Percentiles rank a stretch among this genome's conserved stretches.
Evolutionary conservation across 192 early-diverging fungal species (phyloP).

Genomic region (Entomortierella beljakovae): DNA sequence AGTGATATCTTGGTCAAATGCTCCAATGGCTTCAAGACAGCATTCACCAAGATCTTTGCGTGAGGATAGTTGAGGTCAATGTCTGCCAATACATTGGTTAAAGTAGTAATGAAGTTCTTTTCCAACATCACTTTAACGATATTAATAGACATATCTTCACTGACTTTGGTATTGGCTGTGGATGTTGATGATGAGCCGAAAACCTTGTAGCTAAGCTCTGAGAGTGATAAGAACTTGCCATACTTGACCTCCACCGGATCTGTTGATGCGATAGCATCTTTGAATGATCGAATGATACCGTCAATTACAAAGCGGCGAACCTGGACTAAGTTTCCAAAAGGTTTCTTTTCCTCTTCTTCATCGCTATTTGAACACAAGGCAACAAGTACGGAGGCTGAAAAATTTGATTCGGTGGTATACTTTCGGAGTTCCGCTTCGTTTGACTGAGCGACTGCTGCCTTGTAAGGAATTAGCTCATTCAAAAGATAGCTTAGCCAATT

Average conservation of each 20-base stretch:
- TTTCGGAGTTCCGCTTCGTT: constrained; percentile 63
- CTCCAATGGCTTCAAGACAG: constrained; percentile 91
- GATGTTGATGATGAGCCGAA: constrained; percentile 63
- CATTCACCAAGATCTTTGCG: constrained; percentile 76
- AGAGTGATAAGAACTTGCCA: constrained; percentile 73
- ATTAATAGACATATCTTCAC: constrained; percentile 69
- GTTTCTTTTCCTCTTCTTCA: constrained; percentile 61
- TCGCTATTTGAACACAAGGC: constrained; percentile 63
- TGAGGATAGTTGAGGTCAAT: constrained; percentile 94
- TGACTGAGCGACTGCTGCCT: constrained; percentile 52
- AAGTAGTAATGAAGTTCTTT: constrained; percentile 81
- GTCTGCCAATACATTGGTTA: constrained; percentile 85
- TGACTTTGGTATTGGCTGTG: constrained; percentile 18
- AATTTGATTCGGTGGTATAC: constrained; percentile 72
- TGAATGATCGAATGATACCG: constrained; percentile 68
- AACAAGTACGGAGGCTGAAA: constrained; percentile 74
- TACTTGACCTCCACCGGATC: constrained; percentile 69
- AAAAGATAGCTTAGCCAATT: constrained; percentile 71
- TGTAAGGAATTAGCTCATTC: constrained; percentile 75
- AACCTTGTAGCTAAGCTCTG: constrained; percentile 76
- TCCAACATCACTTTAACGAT: constrained; percentile 89
- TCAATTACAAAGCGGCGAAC: constrained; percentile 78
- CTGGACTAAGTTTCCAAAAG: constrained; percentile 66
- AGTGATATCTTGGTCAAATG: constrained; percentile 89
- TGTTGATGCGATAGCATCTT: constrained; percentile 66